Evolutionary conservation across 2,329 filamentous ascomycete species (phyloP).

Genomic region (Coniochaeta sp.): DNA sequence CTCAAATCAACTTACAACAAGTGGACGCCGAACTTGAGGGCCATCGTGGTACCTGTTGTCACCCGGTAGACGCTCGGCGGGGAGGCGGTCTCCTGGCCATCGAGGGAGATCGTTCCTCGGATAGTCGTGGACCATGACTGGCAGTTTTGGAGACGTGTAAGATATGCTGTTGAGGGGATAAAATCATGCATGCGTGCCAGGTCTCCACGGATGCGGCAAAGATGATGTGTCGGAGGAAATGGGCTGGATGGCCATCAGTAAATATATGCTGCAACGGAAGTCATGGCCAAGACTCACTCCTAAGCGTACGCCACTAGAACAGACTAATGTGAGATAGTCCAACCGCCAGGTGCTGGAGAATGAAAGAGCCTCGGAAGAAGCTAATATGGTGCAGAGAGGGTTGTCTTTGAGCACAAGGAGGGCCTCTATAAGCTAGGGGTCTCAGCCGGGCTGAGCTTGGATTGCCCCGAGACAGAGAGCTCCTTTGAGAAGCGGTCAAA

Average conservation of each 20-base stretch:
- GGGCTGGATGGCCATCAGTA: background rate
- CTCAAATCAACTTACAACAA: constrained; percentile 24
- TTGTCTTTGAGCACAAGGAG: background rate
- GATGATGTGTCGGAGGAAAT: background rate
- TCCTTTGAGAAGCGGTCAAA: background rate
- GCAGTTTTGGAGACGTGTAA: background rate
- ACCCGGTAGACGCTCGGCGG: constrained; percentile 16
- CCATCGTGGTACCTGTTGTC: constrained; percentile 26
- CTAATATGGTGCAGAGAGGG: background rate
- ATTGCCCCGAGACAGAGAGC: background rate
- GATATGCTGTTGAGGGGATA: background rate
- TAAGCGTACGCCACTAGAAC: background rate
- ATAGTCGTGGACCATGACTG: constrained; percentile 33
- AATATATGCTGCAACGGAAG: background rate
- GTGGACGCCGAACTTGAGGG: constrained; percentile 27
- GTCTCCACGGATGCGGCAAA: background rate
- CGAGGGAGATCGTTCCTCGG: constrained; percentile 30
- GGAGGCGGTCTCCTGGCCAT: constrained; percentile 23
- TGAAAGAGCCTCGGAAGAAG: background rate
- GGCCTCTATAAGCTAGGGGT: background rate
- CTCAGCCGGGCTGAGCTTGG: background rate
- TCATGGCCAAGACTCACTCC: background rate
- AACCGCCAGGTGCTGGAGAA: background rate
- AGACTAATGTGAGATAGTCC: background rate
- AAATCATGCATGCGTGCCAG: background rate